phyloP scores from a whole-genome alignment of 2,329 filamentous ascomycete genomes.

The Myriosclerotinia duriaeana region DNA sequence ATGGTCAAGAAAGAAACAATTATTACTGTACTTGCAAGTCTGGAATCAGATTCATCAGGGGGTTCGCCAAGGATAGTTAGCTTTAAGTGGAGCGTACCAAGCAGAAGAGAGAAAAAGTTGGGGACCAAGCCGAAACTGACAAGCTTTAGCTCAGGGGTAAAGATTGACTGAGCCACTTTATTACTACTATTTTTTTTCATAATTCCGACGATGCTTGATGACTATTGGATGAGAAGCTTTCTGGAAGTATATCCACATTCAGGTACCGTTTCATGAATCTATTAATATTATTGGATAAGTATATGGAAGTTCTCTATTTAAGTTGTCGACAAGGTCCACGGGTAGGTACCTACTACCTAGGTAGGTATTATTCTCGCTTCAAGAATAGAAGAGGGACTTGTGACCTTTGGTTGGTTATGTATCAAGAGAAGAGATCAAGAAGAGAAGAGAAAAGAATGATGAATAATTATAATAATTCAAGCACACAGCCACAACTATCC shows the following conservation, averaged over 20 bases:
- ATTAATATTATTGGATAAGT: background rate
- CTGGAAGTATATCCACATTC: constrained; percentile 1
- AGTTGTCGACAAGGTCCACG: no score
- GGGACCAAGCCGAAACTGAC: constrained; percentile 10
- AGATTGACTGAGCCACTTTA: constrained; percentile 19
- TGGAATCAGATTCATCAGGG: constrained; percentile 20
- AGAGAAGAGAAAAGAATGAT: background rate
- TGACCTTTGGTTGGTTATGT: constrained; percentile 16
- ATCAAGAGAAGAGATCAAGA: background rate
- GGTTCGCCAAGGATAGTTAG: constrained; percentile 5
- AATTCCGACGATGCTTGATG: background rate
- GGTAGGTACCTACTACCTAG: no score
- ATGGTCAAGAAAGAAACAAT: constrained; percentile 4
- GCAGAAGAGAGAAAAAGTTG: background rate
- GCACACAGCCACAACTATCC: constrained; percentile 1
- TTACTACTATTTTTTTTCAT: background rate
- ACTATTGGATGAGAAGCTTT: constrained; percentile 7
- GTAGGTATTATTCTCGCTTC: constrained; percentile 22
- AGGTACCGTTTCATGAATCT: constrained; percentile 14
- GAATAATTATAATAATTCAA: background rate
- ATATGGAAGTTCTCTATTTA: constrained; percentile 2
- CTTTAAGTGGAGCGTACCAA: background rate
- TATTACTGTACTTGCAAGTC: constrained; percentile 3
- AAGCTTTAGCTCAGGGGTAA: constrained; percentile 11
- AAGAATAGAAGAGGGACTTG: constrained; percentile 10